Conservation (phyloP, 2,329 filamentous ascomycete genomes). For the Helotiales sp. region DNA sequence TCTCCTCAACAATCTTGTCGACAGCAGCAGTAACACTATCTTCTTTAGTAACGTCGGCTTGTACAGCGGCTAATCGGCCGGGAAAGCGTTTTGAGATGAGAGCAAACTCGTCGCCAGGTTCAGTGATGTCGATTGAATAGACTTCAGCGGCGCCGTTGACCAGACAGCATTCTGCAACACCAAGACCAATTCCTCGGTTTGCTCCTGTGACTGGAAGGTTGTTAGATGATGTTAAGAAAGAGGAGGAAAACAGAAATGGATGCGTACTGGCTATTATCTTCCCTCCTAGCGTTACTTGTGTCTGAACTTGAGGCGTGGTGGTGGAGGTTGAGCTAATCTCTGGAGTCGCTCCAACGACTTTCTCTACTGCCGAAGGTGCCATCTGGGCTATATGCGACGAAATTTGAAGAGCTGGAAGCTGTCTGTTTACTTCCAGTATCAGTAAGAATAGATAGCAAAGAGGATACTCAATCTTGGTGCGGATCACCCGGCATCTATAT, state of each 20-base stretch:
- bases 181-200: constrained; percentile 44
- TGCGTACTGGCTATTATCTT: constrained; percentile 38
- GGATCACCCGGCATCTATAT: neutral
- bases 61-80: constrained; percentile 40
- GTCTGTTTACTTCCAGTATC: too few relatives aligned
- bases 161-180: constrained; percentile 48
- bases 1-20: constrained; percentile 44
- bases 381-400: neutral
- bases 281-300: constrained; percentile 31
- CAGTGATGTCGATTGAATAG: constrained; percentile 48
- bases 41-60: constrained; percentile 49
- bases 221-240: neutral
- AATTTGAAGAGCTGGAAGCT: neutral
- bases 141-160: constrained; percentile 43
- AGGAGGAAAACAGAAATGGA: neutral
- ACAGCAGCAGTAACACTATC: constrained; percentile 44
- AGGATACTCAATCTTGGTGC: neutral
- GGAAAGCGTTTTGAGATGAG: constrained; percentile 41
- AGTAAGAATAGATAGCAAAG: too few relatives aligned
- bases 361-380: constrained; percentile 13
- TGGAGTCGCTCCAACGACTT: neutral
- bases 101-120: constrained; percentile 43
- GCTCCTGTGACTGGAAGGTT: constrained; percentile 36
- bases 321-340: neutral
- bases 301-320: constrained; percentile 5